Percentiles rank a stretch among this genome's conserved stretches.
Evolutionary conservation across 176 grass and related monocot species (phyloP).

Genomic region (Luzula sylvatica): DNA sequence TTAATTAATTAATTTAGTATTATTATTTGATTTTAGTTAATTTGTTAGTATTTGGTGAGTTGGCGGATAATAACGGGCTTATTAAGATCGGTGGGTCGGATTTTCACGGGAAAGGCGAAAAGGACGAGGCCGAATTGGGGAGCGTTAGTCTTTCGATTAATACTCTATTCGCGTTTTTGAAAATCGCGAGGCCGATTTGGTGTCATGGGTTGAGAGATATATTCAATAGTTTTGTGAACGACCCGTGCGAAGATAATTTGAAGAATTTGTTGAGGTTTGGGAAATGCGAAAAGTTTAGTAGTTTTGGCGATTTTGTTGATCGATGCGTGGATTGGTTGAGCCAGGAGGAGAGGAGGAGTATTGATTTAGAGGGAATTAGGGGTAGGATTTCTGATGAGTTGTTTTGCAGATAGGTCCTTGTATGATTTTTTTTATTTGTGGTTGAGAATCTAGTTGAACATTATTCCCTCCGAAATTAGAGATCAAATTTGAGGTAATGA

Average conservation of each 20-base stretch:
- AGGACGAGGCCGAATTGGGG: constrained; percentile 76
- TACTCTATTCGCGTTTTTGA: constrained; percentile 59
- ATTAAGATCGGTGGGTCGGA: constrained; percentile 92
- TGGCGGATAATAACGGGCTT: constrained; percentile 71
- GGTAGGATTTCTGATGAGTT: constrained; percentile 31
- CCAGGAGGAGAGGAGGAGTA: constrained; percentile 42
- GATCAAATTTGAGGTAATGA: too few species aligned
- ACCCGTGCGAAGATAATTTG: constrained; percentile 50
- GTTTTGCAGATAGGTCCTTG: constrained; percentile 24
- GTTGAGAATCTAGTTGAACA: too few species aligned
- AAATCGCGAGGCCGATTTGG: constrained; percentile 66
- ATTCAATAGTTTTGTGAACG: constrained; percentile 48
- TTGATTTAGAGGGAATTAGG: constrained; percentile 55
- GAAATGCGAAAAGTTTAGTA: constrained; percentile 16
- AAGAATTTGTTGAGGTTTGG: constrained; percentile 61
- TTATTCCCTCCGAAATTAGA: too few species aligned
- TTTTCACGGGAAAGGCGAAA: constrained; percentile 79
- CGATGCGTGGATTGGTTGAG: constrained; percentile 62
- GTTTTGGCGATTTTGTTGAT: constrained; percentile 42
- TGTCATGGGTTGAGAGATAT: constrained; percentile 66
- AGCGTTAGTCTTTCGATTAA: constrained; percentile 52
- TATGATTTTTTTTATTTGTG: constrained; percentile 18
- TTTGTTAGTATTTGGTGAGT: constrained; percentile 54
- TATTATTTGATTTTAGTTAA: neutral
- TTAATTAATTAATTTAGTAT: constrained; percentile 15